A percentile compares a stretch with the other conserved stretches of the same genome.
Conservation (phyloP, 345 rosid genomes). For the Kernera saxatilis region DNA sequence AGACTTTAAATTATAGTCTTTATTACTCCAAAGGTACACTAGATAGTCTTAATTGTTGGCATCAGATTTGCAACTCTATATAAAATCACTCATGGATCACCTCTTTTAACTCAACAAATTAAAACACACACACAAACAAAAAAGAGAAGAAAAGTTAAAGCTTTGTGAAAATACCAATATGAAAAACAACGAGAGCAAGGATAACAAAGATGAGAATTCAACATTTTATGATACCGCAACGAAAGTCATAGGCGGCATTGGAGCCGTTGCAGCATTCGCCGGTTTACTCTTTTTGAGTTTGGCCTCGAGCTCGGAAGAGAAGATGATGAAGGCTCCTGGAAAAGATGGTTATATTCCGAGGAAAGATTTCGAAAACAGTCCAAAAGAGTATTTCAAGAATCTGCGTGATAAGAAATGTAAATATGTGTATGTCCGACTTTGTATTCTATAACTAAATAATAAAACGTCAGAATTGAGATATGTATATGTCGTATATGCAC, state of each 20-base stretch:
- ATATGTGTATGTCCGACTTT: neutral
- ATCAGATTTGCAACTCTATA: neutral
- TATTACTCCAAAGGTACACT: neutral
- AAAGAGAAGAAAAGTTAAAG: neutral
- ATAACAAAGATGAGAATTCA: neutral
- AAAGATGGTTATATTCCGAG: neutral
- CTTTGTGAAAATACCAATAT: neutral
- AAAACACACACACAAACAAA: neutral
- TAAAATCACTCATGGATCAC: neutral
- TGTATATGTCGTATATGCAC: too few species aligned
- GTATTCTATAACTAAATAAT: neutral
- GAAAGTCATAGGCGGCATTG: neutral
- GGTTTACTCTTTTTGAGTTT: neutral
- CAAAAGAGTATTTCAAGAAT: neutral
- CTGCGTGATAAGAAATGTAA: neutral
- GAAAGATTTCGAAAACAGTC: neutral
- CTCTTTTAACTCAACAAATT: neutral
- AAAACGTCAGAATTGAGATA: neutral
- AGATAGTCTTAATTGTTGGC: neutral
- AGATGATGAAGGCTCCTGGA: conserved; percentile 18
- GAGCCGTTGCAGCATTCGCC: neutral
- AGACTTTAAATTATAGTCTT: neutral
- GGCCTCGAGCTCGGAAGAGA: neutral
- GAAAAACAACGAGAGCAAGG: neutral
- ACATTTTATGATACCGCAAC: neutral